Conservation (phyloP, 768 basidiomycete genomes). For the Suillus clintonianus region DNA sequence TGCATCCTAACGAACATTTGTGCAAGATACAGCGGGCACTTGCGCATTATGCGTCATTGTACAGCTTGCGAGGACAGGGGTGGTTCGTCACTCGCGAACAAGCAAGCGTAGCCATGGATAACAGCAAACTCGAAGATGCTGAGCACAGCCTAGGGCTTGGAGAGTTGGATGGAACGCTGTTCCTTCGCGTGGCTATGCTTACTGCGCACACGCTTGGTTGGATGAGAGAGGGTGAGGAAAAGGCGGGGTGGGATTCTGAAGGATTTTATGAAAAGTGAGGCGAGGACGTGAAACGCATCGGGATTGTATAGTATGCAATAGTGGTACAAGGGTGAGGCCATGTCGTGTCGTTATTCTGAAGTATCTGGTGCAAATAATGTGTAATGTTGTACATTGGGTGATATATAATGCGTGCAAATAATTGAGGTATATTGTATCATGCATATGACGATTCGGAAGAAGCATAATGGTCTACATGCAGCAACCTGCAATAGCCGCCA, state of each 20-base stretch:
- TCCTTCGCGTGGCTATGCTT: conserved; percentile 26
- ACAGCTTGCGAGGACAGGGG: conserved; percentile 14
- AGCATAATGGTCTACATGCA: not conserved
- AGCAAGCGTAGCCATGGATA: conserved; percentile 8
- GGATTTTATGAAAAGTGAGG: conserved; percentile 22
- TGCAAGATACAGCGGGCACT: conserved; percentile 23
- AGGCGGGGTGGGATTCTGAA: conserved; percentile 29
- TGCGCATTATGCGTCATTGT: conserved; percentile 23
- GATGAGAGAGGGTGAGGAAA: conserved; percentile 36
- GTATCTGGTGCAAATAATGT: not conserved
- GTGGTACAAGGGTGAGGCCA: conserved; percentile 4
- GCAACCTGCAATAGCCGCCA: conserved; percentile 12
- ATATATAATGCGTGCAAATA: conserved; percentile 3
- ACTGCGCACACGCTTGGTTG: conserved; percentile 33
- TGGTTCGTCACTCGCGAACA: conserved; percentile 12
- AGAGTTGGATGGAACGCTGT: conserved; percentile 27
- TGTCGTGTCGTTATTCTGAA: not conserved
- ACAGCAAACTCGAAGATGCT: conserved; percentile 17
- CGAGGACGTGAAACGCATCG: not conserved
- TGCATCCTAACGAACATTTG: conserved; percentile 32
- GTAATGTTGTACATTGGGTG: not conserved
- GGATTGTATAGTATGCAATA: conserved; percentile 10
- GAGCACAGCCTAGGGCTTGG: conserved; percentile 25
- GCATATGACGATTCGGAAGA: not conserved
- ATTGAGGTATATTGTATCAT: conserved; percentile 5